phyloP scores from a whole-genome alignment of 2,329 filamentous ascomycete species.

The Calonectria ilicicola region DNA sequence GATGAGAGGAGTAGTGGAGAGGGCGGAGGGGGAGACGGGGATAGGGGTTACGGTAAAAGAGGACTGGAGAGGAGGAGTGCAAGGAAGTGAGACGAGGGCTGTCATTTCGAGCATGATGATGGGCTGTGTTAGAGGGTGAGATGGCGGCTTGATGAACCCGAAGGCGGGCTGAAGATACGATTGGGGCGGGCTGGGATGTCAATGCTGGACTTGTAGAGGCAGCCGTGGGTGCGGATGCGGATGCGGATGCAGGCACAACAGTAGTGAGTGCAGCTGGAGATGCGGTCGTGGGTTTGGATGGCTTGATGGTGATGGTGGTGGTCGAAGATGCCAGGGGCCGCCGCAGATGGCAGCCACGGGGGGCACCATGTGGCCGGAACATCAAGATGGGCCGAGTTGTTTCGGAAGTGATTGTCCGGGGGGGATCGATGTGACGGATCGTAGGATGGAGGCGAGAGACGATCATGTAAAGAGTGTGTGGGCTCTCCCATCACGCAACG shows the following conservation, averaged over 20 bases:
- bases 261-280: background rate
- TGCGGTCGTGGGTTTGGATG: constrained; percentile 24
- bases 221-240: constrained; percentile 3
- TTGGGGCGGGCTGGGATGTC: constrained; percentile 4
- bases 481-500: constrained; percentile 12
- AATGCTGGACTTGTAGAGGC: background rate
- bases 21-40: constrained; percentile 14
- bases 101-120: constrained; percentile 21
- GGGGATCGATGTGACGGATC: constrained; percentile 35
- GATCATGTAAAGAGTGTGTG: constrained; percentile 20
- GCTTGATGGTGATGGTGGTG: background rate
- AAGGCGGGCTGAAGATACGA: constrained; percentile 13
- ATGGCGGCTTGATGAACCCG: constrained; percentile 13
- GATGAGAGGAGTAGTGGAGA: constrained; percentile 19
- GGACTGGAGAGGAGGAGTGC: background rate
- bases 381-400: constrained; percentile 39
- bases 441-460: constrained; percentile 18
- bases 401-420: constrained; percentile 20
- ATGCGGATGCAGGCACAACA: constrained; percentile 5
- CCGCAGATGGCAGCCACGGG: constrained; percentile 42
- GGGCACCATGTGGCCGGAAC: constrained; percentile 42
- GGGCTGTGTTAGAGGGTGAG: constrained; percentile 4
- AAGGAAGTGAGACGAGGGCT: constrained; percentile 18
- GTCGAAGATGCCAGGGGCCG: constrained; percentile 37
- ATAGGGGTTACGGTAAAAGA: constrained; percentile 15